Percentiles rank a stretch among this genome's conserved stretches.
These are phyloP conservation scores for Alternaria ethzedia DNA, from an alignment of 2,329 filamentous ascomycete genomes.

Conservation along the genomic window DNA sequence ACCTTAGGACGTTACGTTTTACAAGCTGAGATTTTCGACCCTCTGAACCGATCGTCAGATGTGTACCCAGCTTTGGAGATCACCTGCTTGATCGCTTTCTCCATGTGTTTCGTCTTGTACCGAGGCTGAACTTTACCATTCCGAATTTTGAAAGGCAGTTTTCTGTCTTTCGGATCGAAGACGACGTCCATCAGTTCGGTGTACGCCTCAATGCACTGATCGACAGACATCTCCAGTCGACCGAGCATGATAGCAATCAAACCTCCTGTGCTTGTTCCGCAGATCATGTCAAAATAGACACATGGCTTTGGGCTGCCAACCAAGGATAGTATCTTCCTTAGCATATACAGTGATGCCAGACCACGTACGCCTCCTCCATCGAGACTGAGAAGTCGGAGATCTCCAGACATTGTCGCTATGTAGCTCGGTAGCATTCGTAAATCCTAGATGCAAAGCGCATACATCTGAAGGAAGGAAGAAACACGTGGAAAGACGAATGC, in stretches of 20 bases:
- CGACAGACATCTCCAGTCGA: constrained; percentile 20
- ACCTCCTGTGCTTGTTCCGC: constrained; percentile 28
- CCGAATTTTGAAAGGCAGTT: constrained; percentile 1
- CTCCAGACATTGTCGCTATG: neutral
- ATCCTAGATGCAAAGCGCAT: neutral
- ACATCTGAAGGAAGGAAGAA: neutral
- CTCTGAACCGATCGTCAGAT: constrained; percentile 7
- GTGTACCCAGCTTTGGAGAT: constrained; percentile 1
- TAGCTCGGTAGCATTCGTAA: neutral
- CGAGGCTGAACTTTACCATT: constrained; percentile 15
- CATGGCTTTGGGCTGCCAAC: constrained; percentile 18
- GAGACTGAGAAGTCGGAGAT: constrained; percentile 11
- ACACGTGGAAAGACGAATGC: neutral
- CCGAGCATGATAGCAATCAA: constrained; percentile 26
- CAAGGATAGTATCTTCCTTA: constrained; percentile 7
- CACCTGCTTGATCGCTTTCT: constrained; percentile 14
- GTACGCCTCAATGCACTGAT: constrained; percentile 19
- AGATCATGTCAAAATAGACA: constrained; percentile 27
- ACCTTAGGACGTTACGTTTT: constrained; percentile 3
- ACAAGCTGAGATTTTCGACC: constrained; percentile 5
- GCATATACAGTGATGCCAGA: constrained; percentile 9
- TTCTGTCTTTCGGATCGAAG: constrained; percentile 12
- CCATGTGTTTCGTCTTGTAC: constrained; percentile 18
- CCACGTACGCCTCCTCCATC: constrained; percentile 14
- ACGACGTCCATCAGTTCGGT: constrained; percentile 9